Conservation (phyloP, 371 early-diverging fungal species). For the Syncephalastrum sp. region DNA sequence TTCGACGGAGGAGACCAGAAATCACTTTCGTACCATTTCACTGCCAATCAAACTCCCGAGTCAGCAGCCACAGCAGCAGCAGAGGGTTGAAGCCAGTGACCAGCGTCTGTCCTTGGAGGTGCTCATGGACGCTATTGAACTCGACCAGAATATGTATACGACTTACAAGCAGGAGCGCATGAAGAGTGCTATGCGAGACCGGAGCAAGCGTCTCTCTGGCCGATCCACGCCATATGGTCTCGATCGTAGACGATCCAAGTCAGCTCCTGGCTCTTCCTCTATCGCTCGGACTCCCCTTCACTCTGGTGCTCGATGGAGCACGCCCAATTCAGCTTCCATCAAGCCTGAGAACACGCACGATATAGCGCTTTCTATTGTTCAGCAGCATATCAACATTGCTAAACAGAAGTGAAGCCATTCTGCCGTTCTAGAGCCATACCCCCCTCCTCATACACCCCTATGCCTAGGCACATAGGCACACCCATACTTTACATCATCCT, state of each 20-base stretch:
- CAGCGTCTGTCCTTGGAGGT: slow-evolving; percentile 35
- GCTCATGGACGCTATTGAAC: slow-evolving; percentile 44
- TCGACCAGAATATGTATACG: slow-evolving; percentile 46
- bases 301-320: slow-evolving; percentile 9
- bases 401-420: slow-evolving; percentile 31
- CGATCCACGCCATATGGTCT: slow-evolving; percentile 7
- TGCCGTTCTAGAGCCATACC: no score
- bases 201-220: slow-evolving; percentile 8
- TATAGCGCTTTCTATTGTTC: slow-evolving; percentile 30
- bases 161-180: slow-evolving; percentile 36
- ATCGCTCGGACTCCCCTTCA: slow-evolving; percentile 4
- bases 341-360: slow-evolving; percentile 14
- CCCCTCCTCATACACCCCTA: not conserved
- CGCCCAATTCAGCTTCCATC: slow-evolving; percentile 4
- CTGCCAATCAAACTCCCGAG: slow-evolving; percentile 39
- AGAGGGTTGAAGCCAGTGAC: slow-evolving; percentile 6
- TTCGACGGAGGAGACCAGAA: slow-evolving; percentile 10
- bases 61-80: slow-evolving; percentile 4
- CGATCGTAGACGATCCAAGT: slow-evolving; percentile 35
- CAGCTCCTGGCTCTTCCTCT: slow-evolving; percentile 39
- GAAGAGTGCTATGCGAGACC: slow-evolving; percentile 24
- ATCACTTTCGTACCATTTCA: slow-evolving; percentile 38
- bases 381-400: slow-evolving; percentile 46
- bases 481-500: not conserved
- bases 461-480: not conserved